Evolutionary conservation across 2,329 filamentous ascomycete species (phyloP).

Genomic region (Calonectria pteridis): DNA sequence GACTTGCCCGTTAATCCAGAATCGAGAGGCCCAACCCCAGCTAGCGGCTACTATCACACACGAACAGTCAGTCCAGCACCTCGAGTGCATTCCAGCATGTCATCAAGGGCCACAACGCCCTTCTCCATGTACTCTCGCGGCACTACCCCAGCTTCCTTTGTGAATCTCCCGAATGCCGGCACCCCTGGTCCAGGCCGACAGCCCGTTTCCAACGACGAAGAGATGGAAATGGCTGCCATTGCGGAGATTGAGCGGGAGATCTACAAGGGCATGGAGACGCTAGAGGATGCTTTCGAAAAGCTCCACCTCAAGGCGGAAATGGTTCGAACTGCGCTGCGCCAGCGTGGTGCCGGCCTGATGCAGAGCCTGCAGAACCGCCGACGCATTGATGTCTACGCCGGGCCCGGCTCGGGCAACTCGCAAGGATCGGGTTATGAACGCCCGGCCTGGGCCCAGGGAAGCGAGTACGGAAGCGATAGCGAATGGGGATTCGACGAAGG

Average conservation of each 20-base stretch:
- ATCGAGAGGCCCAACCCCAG: conserved; percentile 69
- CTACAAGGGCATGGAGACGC: conserved; percentile 91
- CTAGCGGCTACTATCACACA: conserved; percentile 58
- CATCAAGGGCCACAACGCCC: conserved; percentile 62
- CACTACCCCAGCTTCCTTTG: conserved; percentile 69
- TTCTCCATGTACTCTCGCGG: conserved; percentile 66
- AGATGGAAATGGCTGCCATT: conserved; percentile 89
- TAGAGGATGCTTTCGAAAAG: conserved; percentile 94
- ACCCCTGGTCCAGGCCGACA: conserved; percentile 59
- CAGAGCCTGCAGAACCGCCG: conserved; percentile 72
- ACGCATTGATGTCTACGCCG: conserved; percentile 67
- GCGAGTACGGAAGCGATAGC: conserved; percentile 68
- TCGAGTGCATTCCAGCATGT: conserved; percentile 56
- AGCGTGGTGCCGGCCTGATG: conserved; percentile 83
- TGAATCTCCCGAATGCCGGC: conserved; percentile 67
- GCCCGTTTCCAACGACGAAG: conserved; percentile 89
- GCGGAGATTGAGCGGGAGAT: conserved; percentile 95
- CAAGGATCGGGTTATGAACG: conserved; percentile 60
- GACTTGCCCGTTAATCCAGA: conserved; percentile 58
- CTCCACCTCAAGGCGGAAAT: conserved; percentile 88
- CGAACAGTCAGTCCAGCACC: conserved; percentile 55
- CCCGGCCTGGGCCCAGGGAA: conserved; percentile 52
- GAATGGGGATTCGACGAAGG: conserved; percentile 70
- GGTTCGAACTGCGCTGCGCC: conserved; percentile 82
- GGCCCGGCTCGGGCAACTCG: conserved; percentile 61